Base-by-base conservation (phyloP, 768 basidiomycete species). In the Mycena amicta region DNA sequence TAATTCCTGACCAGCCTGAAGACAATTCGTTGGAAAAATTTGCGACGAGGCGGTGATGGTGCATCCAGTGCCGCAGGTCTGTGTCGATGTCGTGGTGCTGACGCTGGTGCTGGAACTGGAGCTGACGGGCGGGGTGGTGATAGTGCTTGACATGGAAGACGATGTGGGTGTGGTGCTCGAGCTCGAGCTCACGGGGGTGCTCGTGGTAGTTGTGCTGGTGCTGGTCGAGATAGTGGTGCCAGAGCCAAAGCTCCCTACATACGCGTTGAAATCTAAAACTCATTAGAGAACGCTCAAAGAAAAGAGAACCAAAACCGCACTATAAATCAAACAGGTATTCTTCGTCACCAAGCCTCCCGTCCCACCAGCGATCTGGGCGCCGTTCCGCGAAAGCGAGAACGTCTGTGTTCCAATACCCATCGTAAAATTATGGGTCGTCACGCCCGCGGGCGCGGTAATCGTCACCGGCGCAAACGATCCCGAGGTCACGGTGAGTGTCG, bases 401-500 rank as follows among this genome's bases (percentile, higher is more conserved):
- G 53, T 40, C 50, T 16, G 40, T n/a, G 30, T 6, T 4, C 50
- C 50, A 22, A 52, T 33, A 5, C 50, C 50, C 50, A 52, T 52
- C 6, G 50, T 52, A 16, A 52, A 30, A 23, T 52, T 52, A 25
- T 52, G 50, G 27, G 50, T 52, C 50, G 30, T 33, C 50, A 52
- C 28, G 5, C 50, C 50, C 27, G 50, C 50, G 15, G 50, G 50
- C 6, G 52, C 54, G 41, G 33, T 52, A 2, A 55, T 29, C 33
- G 47, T 55, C 16, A 60, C 54, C 29, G 59, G 50, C 25, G 53
- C 28, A 33, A 26, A 52, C 40, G 49, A 27, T 1, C 59, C 59
- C 26, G 53, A 55, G 26, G 53, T 55, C 22, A 60, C 59, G 4
- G 59, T 60, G 49, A 60, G 50, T 33, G 49, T 55, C 43, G 59